phyloP scores from a whole-genome alignment of 441 rosid species.

The Theobroma grandiflorum region DNA sequence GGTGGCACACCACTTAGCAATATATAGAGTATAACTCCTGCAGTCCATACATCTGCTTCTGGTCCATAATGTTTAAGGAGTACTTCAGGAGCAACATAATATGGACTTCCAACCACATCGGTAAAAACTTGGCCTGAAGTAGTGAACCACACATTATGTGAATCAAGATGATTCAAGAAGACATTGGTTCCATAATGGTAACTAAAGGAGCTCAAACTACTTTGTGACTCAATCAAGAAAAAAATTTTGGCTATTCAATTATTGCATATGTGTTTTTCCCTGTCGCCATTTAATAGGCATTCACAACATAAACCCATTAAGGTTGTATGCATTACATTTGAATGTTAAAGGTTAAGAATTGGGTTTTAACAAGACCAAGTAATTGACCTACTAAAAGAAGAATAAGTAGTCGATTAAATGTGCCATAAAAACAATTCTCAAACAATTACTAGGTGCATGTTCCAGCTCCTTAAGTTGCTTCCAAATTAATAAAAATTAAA shows the following conservation, averaged over 20 bases:
- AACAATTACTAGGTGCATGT: background rate
- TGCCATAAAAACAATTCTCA: background rate
- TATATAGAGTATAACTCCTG: slow-evolving; percentile 94
- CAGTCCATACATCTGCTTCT: slow-evolving; percentile 98
- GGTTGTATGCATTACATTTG: background rate
- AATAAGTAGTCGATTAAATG: background rate
- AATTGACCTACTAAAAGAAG: slow-evolving; percentile 1
- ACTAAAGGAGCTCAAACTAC: background rate
- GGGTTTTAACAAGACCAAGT: background rate
- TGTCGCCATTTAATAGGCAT: slow-evolving; percentile 11
- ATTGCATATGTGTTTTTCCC: background rate
- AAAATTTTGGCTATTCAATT: background rate
- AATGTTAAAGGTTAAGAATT: background rate
- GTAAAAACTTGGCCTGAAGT: slow-evolving; percentile 77
- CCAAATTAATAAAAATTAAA: slow-evolving; percentile 3
- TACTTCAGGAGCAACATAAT: slow-evolving; percentile 98
- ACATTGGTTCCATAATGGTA: background rate
- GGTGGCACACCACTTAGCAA: slow-evolving; percentile 97
- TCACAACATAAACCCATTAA: background rate
- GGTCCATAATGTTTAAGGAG: slow-evolving; percentile 91
- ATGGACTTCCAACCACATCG: slow-evolving; percentile 98
- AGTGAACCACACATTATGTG: slow-evolving; percentile 24
- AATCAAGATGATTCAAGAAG: slow-evolving; percentile 10
- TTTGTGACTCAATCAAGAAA: background rate
- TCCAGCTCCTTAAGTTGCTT: slow-evolving; percentile 17